Percentiles rank a stretch among this genome's conserved stretches.
These are phyloP conservation scores for Coleophoma eucalyptorum DNA, from an alignment of 2,329 filamentous ascomycete species.

Conservation along the genomic window DNA sequence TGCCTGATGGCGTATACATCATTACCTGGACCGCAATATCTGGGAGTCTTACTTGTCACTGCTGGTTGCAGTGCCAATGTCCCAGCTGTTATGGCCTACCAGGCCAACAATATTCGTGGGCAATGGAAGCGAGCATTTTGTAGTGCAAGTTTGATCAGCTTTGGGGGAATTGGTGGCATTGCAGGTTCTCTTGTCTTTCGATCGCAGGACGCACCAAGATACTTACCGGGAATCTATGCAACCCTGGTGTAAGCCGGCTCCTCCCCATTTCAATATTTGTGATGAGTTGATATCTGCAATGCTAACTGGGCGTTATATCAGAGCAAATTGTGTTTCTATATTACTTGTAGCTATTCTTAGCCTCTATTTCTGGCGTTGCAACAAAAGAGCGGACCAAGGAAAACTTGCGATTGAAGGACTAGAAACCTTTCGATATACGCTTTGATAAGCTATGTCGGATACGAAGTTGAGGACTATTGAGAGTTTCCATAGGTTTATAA, in stretches of 20 bases:
- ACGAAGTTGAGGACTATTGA: no score
- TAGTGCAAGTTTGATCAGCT: constrained; percentile 70
- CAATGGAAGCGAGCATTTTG: constrained; percentile 86
- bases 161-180: constrained; percentile 77
- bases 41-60: constrained; percentile 48
- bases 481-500: no score
- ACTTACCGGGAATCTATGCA: constrained; percentile 30
- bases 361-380: constrained; percentile 25
- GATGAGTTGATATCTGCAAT: not conserved
- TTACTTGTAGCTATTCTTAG: constrained; percentile 19
- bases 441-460: no score
- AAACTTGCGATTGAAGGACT: constrained; percentile 29
- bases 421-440: constrained; percentile 29
- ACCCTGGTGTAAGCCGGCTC: constrained; percentile 16
- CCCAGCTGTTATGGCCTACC: constrained; percentile 71
- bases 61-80: constrained; percentile 65
- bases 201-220: constrained; percentile 46
- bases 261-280: not conserved
- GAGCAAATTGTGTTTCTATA: no score
- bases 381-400: constrained; percentile 27
- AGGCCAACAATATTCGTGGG: constrained; percentile 81
- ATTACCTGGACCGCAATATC: constrained; percentile 40
- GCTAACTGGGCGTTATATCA: not conserved
- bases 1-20: constrained; percentile 42
- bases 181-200: constrained; percentile 71